Evolutionary conservation across 2,329 filamentous ascomycete species (phyloP), one percentile per base, ranked within the genome.

Genomic region (Cercospora berteroae): DNA sequence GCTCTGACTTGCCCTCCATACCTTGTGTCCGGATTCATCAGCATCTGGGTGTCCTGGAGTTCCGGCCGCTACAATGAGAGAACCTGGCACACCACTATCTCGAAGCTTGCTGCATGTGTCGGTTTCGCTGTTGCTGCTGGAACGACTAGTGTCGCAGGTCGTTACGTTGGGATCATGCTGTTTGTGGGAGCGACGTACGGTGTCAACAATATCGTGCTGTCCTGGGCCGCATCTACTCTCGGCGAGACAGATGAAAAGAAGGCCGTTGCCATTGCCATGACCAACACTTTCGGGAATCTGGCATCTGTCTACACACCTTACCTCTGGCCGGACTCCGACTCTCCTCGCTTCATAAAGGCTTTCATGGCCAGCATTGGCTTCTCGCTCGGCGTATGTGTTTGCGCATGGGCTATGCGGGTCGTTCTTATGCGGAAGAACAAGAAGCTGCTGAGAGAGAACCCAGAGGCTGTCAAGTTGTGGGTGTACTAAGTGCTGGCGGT

Each of bases 171-270:
- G 16, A 42, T 42, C 36, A 42, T 42, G 36, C n/a, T 42, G 36
- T 42, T 42, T 6, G 36, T 42, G 8, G 36, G 36, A n/a, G 36
- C 36, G 6, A 42, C 36, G 9, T 42, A 42, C 36, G 36, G 36
- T 16, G 36, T 42, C 36, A 42, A 42, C 16, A 42, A 42, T 7
- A 42, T 42, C 13, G 36, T 42, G 16, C 36, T 42, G n/a, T 42
- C 36, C 36, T 83, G 81, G 80, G 79, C 79, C 1, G 79, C 79
- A 1, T 77, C 77, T 1, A 81, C 79, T 0, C 74, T 81, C 7
- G 80, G 79, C 2, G 79, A 81, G 57, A 81, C 80, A 0, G 72
- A 77, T 4, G 80, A 81, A 68, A 83, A 82, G 72, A 80, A 81
- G 59, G 80, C 81, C 18, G 79, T 80, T 3, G 80, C 81, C n/a